Conservation (phyloP, 495 filamentous ascomycete genomes). For the Hypoxylon cercidicola region DNA sequence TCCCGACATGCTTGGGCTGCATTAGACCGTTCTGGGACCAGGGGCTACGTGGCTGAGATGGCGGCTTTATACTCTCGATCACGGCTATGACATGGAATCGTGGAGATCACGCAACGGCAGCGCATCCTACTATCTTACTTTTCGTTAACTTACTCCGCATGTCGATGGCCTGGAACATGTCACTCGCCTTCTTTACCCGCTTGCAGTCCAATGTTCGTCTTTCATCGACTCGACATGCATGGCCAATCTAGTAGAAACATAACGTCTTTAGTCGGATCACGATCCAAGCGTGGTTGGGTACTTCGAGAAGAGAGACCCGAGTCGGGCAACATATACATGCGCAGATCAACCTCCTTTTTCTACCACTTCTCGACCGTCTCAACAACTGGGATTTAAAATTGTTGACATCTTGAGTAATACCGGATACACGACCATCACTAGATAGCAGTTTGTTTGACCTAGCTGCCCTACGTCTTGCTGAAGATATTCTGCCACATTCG, state of each 20-base stretch:
- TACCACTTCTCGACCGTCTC: not conserved
- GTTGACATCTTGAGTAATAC: not conserved
- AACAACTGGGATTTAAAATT: not conserved
- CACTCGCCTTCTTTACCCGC: conserved; percentile 7
- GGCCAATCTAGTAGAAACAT: conserved; percentile 17
- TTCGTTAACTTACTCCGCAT: conserved; percentile 10
- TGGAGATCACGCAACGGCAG: conserved; percentile 36
- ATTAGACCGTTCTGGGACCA: conserved; percentile 27
- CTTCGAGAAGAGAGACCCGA: conserved; percentile 10
- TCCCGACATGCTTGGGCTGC: conserved; percentile 12
- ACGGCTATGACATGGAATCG: conserved; percentile 22
- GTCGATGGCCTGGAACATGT: conserved; percentile 19
- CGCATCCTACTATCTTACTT: conserved; percentile 19
- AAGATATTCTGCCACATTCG: not conserved
- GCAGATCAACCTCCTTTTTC: not conserved
- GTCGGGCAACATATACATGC: conserved; percentile 14
- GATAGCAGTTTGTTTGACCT: not conserved
- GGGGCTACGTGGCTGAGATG: conserved; percentile 20
- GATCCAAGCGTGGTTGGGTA: conserved; percentile 1
- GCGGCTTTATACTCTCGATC: conserved; percentile 41
- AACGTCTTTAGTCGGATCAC: conserved; percentile 14
- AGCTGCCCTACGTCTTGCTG: not conserved
- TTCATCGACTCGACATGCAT: conserved; percentile 25
- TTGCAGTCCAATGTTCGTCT: conserved; percentile 20
- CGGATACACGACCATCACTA: not conserved